A percentile compares a stretch with the other conserved stretches of the same genome.
Conservation (phyloP, 352 stramenopile genomes). For the Phytophthora pinifolia region DNA sequence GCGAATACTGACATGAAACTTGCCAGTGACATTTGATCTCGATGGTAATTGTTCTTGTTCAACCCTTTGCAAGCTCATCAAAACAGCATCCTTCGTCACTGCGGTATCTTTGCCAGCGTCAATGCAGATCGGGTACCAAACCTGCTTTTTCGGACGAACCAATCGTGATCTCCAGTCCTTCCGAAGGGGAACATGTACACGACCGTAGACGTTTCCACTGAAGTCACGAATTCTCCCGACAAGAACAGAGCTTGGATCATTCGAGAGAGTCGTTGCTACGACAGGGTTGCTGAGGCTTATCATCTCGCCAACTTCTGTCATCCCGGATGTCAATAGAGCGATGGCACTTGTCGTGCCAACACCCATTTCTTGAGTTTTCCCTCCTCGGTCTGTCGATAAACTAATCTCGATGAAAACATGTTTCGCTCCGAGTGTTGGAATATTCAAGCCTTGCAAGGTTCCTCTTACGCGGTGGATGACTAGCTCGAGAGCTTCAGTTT, state of each 20-base stretch:
- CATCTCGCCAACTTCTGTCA: slow-evolving; percentile 18
- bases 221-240: slow-evolving; percentile 27
- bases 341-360: slow-evolving; percentile 17
- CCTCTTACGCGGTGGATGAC: slow-evolving; percentile 26
- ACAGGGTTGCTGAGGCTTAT: slow-evolving; percentile 29
- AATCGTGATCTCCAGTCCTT: slow-evolving; percentile 30
- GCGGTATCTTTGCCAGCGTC: background rate
- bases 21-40: slow-evolving; percentile 5
- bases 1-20: slow-evolving; percentile 21
- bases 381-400: slow-evolving; percentile 12
- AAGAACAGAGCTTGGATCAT: slow-evolving; percentile 16
- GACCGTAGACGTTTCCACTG: slow-evolving; percentile 15
- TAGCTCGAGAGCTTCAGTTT: slow-evolving; percentile 19
- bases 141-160: slow-evolving; percentile 11
- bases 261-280: slow-evolving; percentile 8
- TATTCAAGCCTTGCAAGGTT: background rate
- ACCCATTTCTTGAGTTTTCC: slow-evolving; percentile 3
- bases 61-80: slow-evolving; percentile 20
- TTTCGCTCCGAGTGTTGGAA: background rate
- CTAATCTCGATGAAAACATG: slow-evolving; percentile 24
- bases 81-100: slow-evolving; percentile 15
- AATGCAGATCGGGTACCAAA: slow-evolving; percentile 15
- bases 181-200: slow-evolving; percentile 35
- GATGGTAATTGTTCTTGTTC: background rate
- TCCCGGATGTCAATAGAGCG: slow-evolving; percentile 8